Percentiles rank a stretch among this genome's conserved stretches.
phyloP scores from a whole-genome alignment of 345 rosid genomes.

The Bruguiera parviflora region DNA sequence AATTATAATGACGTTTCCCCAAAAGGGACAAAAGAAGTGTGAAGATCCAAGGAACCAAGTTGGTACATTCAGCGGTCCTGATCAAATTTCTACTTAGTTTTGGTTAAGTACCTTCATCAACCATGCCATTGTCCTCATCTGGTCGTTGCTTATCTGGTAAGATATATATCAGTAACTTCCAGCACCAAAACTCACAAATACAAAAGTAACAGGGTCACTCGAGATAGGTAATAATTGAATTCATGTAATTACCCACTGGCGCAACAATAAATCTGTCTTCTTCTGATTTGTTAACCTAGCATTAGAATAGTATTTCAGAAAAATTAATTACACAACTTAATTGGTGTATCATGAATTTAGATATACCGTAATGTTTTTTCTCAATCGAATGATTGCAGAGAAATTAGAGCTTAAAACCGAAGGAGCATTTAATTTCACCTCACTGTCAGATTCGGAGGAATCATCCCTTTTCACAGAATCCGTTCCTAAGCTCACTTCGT shows the following conservation, averaged over 20 bases:
- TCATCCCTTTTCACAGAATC: conserved; percentile 56
- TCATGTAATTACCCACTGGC: conserved; percentile 57
- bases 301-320: conserved; percentile 17
- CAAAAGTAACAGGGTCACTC: neutral
- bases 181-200: conserved; percentile 2
- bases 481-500: conserved; percentile 59
- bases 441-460: conserved; percentile 74
- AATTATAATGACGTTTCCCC: neutral
- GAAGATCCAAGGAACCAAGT: neutral
- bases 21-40: conserved; percentile 9
- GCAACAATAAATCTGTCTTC: conserved; percentile 57
- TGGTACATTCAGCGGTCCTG: neutral
- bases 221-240: neutral
- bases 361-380: conserved; percentile 3
- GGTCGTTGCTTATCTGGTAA: conserved; percentile 52
- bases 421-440: conserved; percentile 46
- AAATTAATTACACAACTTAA: neutral
- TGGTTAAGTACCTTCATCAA: conserved; percentile 57
- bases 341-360: neutral
- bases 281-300: conserved; percentile 62
- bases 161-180: conserved; percentile 21
- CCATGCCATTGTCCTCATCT: conserved; percentile 50
- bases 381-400: neutral
- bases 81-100: conserved; percentile 2
- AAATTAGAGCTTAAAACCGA: conserved; percentile 5